Evolutionary conservation across 116 monocot genomes (phyloP).

Genomic region (Iris pallida): DNA sequence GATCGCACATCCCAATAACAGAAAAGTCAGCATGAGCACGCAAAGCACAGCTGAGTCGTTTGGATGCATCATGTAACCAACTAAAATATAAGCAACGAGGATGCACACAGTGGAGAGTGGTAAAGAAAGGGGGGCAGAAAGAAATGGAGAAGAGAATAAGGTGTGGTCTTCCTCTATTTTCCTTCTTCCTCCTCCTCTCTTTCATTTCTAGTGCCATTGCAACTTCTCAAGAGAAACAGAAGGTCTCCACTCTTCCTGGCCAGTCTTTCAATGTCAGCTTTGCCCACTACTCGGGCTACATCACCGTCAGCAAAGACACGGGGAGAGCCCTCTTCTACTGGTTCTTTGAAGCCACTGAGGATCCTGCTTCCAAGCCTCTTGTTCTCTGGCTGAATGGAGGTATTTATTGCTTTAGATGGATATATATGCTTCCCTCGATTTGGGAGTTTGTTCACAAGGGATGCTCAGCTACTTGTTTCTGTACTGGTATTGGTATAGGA

Average conservation of each 20-base stretch:
- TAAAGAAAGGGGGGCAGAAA: neutral
- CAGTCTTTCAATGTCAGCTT: conserved; percentile 63
- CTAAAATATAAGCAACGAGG: no score
- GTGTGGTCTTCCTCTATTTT: conserved; percentile 3
- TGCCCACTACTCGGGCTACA: conserved; percentile 76
- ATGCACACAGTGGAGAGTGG: neutral
- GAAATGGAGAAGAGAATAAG: conserved; percentile 8
- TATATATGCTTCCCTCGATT: no score
- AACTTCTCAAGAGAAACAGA: conserved; percentile 34
- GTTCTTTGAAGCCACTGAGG: conserved; percentile 89
- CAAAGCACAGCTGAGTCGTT: no score
- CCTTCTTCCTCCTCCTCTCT: neutral
- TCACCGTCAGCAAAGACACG: conserved; percentile 52
- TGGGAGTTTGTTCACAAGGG: no score
- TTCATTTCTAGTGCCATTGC: neutral
- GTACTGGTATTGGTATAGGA: neutral
- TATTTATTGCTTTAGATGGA: no score
- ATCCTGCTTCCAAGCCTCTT: conserved; percentile 72
- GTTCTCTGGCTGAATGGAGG: conserved; percentile 99
- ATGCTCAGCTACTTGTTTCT: neutral
- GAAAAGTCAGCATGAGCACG: no score
- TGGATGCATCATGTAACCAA: no score
- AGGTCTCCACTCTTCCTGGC: conserved; percentile 54
- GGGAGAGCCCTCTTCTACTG: conserved; percentile 93
- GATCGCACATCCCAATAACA: no score